A percentile compares a stretch with the other conserved stretches of the same genome.
Evolutionary conservation across 2,329 filamentous ascomycete species (phyloP).

Genomic region (Aspergillus spinulosporus): DNA sequence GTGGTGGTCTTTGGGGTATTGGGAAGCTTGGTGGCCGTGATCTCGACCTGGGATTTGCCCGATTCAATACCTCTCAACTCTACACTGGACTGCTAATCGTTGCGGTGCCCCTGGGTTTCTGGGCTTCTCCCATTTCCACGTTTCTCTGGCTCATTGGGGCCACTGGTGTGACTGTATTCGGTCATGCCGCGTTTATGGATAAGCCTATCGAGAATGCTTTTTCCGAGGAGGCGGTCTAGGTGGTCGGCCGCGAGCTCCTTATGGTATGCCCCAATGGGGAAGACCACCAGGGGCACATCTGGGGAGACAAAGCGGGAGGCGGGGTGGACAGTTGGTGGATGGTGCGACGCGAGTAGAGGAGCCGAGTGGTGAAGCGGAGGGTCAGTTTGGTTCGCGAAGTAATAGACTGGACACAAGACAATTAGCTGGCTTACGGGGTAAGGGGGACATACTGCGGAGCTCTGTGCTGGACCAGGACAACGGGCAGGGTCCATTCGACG

Average conservation of each 20-base stretch:
- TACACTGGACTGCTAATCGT: constrained; percentile 86
- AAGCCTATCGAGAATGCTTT: constrained; percentile 99
- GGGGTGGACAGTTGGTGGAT: constrained; percentile 55
- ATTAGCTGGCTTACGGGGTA: constrained; percentile 32
- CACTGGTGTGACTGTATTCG: constrained; percentile 87
- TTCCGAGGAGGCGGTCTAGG: constrained; percentile 99
- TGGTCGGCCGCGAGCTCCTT: constrained; percentile 99
- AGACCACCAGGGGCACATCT: constrained; percentile 90
- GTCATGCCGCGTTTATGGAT: constrained; percentile 93
- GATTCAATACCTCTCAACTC: constrained; percentile 85
- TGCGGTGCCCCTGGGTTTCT: constrained; percentile 79
- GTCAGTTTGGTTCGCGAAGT: constrained; percentile 36
- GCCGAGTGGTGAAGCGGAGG: constrained; percentile 41
- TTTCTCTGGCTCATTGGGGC: constrained; percentile 95
- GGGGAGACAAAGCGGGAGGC: constrained; percentile 62
- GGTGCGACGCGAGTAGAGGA: constrained; percentile 45
- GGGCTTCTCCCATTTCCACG: constrained; percentile 79
- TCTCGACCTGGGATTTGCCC: constrained; percentile 78
- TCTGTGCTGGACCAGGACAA: constrained; percentile 44
- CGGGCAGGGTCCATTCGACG: constrained; percentile 45
- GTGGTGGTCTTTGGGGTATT: constrained; percentile 85
- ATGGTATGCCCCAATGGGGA: constrained; percentile 91
- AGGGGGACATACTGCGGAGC: constrained; percentile 40
- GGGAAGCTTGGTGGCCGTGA: constrained; percentile 86
- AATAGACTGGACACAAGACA: constrained; percentile 32